These are phyloP conservation scores for Hemisphaericaspora nanyangensis DNA, from an alignment of 805 yeast genomes.

Conservation along the genomic window DNA sequence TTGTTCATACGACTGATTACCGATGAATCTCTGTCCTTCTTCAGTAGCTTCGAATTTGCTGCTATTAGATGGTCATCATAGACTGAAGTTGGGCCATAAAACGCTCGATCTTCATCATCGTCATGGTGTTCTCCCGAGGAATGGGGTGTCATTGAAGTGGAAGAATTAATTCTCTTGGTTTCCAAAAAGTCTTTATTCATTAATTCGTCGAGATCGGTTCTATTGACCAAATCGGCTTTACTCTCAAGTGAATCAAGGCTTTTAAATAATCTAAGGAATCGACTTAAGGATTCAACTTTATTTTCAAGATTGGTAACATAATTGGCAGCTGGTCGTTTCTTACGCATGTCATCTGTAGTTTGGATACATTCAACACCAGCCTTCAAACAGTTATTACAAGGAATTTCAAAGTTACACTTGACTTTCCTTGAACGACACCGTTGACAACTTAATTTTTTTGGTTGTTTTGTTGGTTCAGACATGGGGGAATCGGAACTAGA, in stretches of 20 bases:
- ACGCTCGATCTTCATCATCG: conserved; percentile 26
- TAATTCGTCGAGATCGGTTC: conserved; percentile 15
- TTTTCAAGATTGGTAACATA: conserved; percentile 46
- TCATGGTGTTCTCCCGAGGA: conserved; percentile 6
- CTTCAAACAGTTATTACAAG: conserved; percentile 46
- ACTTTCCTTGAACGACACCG: conserved; percentile 41
- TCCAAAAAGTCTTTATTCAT: conserved; percentile 1
- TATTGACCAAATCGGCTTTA: conserved; percentile 17
- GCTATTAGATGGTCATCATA: conserved; percentile 30
- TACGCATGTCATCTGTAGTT: conserved; percentile 47
- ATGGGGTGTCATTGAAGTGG: background rate
- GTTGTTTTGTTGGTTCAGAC: background rate
- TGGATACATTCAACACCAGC: conserved; percentile 44
- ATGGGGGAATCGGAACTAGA: background rate
- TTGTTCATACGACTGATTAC: conserved; percentile 27
- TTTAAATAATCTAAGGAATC: conserved; percentile 22
- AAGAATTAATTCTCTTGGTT: conserved; percentile 1
- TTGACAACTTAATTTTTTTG: conserved; percentile 29
- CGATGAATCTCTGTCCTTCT: conserved; percentile 9
- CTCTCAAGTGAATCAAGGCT: conserved; percentile 16
- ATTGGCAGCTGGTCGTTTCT: conserved; percentile 45
- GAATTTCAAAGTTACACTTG: conserved; percentile 46
- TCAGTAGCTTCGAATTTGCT: conserved; percentile 11
- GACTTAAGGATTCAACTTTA: conserved; percentile 20
- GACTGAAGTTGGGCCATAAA: conserved; percentile 45